phyloP scores from a whole-genome alignment of 2,329 filamentous ascomycete species.

The Davidsoniella virescens region DNA sequence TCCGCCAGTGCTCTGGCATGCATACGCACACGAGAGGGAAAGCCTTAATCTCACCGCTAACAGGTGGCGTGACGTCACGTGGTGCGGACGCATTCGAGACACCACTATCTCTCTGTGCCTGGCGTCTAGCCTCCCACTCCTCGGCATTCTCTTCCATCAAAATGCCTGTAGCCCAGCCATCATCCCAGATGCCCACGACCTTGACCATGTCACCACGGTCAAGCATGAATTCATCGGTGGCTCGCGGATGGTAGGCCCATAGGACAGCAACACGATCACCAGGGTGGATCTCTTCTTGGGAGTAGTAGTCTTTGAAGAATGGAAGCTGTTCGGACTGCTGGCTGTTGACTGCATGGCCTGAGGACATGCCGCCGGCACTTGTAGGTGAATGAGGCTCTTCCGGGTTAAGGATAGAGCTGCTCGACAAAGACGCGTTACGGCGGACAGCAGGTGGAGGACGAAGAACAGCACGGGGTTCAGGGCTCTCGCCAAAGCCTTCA shows the following conservation, averaged over 20 bases:
- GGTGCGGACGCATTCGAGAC: conserved; percentile 63
- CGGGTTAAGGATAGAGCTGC: conserved; percentile 56
- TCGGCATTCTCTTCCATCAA: conserved; percentile 70
- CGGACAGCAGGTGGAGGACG: conserved; percentile 44
- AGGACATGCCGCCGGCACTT: conserved; percentile 61
- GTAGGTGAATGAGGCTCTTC: conserved; percentile 59
- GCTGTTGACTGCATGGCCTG: conserved; percentile 65
- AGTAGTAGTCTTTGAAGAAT: conserved; percentile 98
- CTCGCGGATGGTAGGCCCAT: conserved; percentile 93
- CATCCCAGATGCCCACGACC: conserved; percentile 96
- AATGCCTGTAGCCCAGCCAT: conserved; percentile 93
- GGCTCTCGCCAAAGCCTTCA: conserved; percentile 55
- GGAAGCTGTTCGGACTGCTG: conserved; percentile 90
- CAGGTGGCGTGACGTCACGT: conserved; percentile 44
- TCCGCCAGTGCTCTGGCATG: conserved; percentile 86
- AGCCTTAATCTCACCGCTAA: conserved; percentile 78
- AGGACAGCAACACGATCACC: conserved; percentile 79
- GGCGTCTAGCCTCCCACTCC: conserved; percentile 66
- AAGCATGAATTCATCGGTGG: conserved; percentile 79
- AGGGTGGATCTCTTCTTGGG: conserved; percentile 85
- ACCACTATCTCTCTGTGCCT: conserved; percentile 77
- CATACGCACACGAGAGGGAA: conserved; percentile 96
- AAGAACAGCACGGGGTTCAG: conserved; percentile 46
- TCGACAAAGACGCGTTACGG: conserved; percentile 79
- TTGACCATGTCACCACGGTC: conserved; percentile 97